A percentile compares a stretch with the other conserved stretches of the same genome.
Conservation (phyloP, 306 rosid genomes). For the Carpinus fangiana region DNA sequence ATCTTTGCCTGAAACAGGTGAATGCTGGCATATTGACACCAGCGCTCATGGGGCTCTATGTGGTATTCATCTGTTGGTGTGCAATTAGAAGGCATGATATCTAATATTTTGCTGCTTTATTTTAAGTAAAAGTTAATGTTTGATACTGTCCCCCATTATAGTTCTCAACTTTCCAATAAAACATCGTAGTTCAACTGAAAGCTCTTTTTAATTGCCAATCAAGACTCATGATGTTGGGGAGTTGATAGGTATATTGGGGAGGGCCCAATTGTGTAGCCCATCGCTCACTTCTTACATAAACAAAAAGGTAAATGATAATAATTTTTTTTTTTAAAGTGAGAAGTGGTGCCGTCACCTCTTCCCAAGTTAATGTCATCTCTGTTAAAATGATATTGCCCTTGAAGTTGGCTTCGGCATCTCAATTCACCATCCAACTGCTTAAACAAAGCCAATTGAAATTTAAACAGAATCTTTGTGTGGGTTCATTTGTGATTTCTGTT, state of each 20-base stretch:
- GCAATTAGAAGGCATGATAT: slow-evolving; percentile 79
- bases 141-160: neutral
- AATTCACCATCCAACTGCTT: neutral
- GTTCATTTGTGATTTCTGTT: slow-evolving; percentile 2
- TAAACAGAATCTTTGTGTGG: neutral
- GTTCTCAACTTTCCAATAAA: neutral
- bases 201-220: neutral
- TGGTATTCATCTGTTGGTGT: slow-evolving; percentile 93
- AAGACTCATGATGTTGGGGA: neutral
- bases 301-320: neutral
- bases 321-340: neutral
- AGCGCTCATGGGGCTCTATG: slow-evolving; percentile 96
- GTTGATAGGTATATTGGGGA: neutral
- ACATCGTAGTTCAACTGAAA: neutral
- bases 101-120: slow-evolving; percentile 16
- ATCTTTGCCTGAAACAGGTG: slow-evolving; percentile 53
- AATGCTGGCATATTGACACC: slow-evolving; percentile 85
- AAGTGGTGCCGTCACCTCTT: neutral
- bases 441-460: neutral
- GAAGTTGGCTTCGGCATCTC: neutral
- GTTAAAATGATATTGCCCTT: neutral
- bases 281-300: neutral
- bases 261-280: neutral
- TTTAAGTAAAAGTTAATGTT: slow-evolving; percentile 1
- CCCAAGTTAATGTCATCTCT: neutral